Evolutionary conservation across 2,329 filamentous ascomycete species (phyloP).

Genomic region (Lasiodiplodia sp.): DNA sequence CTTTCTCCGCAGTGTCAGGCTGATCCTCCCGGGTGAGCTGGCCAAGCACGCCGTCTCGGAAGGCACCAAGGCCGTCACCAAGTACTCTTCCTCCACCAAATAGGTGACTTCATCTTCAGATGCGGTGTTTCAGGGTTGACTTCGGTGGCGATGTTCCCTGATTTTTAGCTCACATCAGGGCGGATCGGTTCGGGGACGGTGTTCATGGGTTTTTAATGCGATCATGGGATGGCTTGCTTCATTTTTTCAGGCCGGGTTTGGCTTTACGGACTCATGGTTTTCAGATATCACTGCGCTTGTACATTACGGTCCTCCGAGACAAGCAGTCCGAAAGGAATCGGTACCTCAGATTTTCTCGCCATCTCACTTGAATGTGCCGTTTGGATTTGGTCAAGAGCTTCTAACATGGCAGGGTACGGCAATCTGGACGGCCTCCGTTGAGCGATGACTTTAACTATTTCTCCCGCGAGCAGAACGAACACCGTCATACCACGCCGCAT

Average conservation of each 20-base stretch:
- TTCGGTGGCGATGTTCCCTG: constrained; percentile 31
- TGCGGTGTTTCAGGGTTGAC: constrained; percentile 28
- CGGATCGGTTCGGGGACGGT: constrained; percentile 33
- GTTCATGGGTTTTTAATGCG: constrained; percentile 59
- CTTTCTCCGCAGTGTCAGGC: constrained; percentile 69
- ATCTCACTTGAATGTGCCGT: not conserved
- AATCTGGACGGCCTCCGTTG: not conserved
- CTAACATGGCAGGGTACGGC: not conserved
- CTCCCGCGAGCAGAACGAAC: not conserved
- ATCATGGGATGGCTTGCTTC: constrained; percentile 59
- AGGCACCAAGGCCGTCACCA: constrained; percentile 99
- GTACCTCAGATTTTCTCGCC: constrained; percentile 23
- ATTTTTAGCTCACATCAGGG: constrained; percentile 30
- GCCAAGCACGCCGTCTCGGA: constrained; percentile 99
- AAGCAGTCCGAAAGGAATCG: constrained; percentile 46
- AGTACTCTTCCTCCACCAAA: constrained; percentile 99
- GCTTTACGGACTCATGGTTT: constrained; percentile 32
- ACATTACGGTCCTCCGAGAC: constrained; percentile 48
- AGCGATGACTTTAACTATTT: not conserved
- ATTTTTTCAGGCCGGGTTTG: constrained; percentile 38
- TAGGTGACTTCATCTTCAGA: constrained; percentile 60
- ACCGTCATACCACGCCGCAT: not conserved
- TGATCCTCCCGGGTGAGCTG: constrained; percentile 97
- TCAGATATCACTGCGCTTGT: constrained; percentile 39
- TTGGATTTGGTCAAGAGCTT: not conserved